Evolutionary conservation across 2,329 filamentous ascomycete genomes (phyloP), one percentile per base, ranked within the genome.

Genomic region (Penicillium thymicola): DNA sequence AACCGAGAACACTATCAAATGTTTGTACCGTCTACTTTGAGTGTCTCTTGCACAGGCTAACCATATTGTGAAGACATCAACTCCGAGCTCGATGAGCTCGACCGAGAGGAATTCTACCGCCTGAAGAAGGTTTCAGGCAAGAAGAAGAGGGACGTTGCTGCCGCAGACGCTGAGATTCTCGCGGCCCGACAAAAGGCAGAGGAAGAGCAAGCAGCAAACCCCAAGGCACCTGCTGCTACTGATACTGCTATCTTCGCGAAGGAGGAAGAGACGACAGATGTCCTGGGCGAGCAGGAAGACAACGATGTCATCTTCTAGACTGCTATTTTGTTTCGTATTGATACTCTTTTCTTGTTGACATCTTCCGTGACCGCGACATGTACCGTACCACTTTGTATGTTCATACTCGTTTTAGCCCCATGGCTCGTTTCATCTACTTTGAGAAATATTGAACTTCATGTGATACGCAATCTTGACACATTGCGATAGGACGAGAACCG

Each of bases 1-100:
- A 64, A 99, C 94, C 14, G 94, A 99, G 75, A 99, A 97, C 71
- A 99, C 94, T n/a, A 99, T 99, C 80, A 97, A 96, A 78, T 99
- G 87, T 87, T 78, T 68, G 36, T 42, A 11, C 8, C 64, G 4
- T 34, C 28, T 44, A 37, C 18, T 13, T 37, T 2, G 1, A 43
- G 23, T 16, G 8, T 28, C 30, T 11, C 41, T 41, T 27, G 18
- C 9, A 30, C 9, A n/a, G 10, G 43, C 56, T 59, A 46, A 60
- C 38, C 37, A 34, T 44, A 34, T 44, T 50, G 41, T n/a, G 5
- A 57, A 89, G 86, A 97, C 71, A 97, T 97, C 82, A 97, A 97
- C 78, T 96, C 93, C 1, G 94, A 99, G 74, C 84, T 99, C 16
- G 94, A 99, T 72, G 94, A 99, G 78, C 82, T 99, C 49, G 95